These are phyloP conservation scores for Phaeosphaeriaceae sp. DNA, from an alignment of 2,329 filamentous ascomycete genomes.

Conservation along the genomic window DNA sequence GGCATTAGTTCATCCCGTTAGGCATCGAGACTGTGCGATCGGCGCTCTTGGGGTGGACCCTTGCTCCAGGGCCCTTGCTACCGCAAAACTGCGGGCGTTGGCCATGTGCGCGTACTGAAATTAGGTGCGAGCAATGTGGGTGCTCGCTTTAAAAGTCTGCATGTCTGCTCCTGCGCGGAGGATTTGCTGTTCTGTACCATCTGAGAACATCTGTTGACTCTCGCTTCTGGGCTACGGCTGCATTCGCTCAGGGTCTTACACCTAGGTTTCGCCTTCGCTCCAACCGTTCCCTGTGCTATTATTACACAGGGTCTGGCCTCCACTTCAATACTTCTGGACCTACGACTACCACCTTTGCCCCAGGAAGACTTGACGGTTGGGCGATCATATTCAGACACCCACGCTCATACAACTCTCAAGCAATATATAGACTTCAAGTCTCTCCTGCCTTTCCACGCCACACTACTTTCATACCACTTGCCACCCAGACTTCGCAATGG, in stretches of 20 bases:
- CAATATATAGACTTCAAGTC: conserved; percentile 18
- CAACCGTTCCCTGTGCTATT: conserved; percentile 1
- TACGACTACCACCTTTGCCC: background rate
- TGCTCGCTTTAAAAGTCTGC: conserved; percentile 21
- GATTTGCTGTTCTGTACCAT: background rate
- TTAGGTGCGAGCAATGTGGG: conserved; percentile 3
- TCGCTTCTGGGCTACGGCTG: conserved; percentile 1
- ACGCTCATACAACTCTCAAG: conserved; percentile 7
- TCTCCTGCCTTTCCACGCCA: background rate
- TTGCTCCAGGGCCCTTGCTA: conserved; percentile 12
- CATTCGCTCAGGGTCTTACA: conserved; percentile 1
- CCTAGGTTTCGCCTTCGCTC: conserved; percentile 1
- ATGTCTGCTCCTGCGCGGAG: conserved; percentile 13
- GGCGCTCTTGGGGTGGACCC: conserved; percentile 22
- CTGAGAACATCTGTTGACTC: background rate
- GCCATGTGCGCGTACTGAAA: conserved; percentile 28
- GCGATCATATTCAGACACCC: conserved; percentile 17
- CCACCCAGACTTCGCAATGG: conserved; percentile 24
- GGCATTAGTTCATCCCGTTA: conserved; percentile 26
- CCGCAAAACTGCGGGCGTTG: conserved; percentile 17
- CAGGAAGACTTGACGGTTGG: background rate
- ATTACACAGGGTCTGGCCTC: conserved; percentile 12
- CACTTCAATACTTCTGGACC: background rate
- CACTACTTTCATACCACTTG: background rate
- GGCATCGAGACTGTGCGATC: conserved; percentile 35